Conservation (phyloP, 1,284 basidiomycete genomes). For the Sporisorium scitamineum region DNA sequence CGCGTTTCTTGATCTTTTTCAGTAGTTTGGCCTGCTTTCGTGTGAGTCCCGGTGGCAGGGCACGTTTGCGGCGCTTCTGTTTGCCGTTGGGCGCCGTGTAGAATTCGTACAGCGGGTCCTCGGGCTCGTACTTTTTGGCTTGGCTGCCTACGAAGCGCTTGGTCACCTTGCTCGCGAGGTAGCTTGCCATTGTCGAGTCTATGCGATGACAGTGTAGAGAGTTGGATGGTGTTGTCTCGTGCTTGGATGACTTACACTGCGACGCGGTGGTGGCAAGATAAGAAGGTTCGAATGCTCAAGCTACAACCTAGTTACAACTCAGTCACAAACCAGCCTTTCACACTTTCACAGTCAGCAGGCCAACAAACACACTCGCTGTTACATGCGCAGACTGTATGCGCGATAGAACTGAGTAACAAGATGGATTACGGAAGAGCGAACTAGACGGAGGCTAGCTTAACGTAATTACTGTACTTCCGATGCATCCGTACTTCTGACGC, state of each 20-base stretch:
- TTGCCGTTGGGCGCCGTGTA: constrained; percentile 78
- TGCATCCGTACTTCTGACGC: no score
- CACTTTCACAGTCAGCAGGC: neutral
- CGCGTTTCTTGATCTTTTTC: constrained; percentile 73
- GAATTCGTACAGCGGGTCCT: constrained; percentile 83
- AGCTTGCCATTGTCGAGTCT: constrained; percentile 42
- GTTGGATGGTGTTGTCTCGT: neutral
- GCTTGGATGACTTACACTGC: no score
- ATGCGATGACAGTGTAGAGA: neutral
- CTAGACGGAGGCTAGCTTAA: no score
- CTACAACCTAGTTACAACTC: neutral
- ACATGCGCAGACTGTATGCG: no score
- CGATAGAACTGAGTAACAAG: no score
- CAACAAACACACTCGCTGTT: neutral
- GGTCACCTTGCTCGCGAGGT: constrained; percentile 54
- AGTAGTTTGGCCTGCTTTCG: constrained; percentile 79
- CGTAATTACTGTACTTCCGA: no score
- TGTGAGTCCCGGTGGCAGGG: constrained; percentile 82
- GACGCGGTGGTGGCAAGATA: neutral
- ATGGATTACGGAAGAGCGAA: no score
- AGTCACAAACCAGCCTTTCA: neutral
- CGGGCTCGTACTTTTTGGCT: constrained; percentile 60
- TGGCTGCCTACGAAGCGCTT: constrained; percentile 48
- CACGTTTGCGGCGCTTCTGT: constrained; percentile 77
- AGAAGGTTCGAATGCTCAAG: neutral